Percentiles rank a stretch among this genome's conserved stretches.
Conservation (phyloP, 192 early-diverging fungal genomes). For the Backusella australiensis region DNA sequence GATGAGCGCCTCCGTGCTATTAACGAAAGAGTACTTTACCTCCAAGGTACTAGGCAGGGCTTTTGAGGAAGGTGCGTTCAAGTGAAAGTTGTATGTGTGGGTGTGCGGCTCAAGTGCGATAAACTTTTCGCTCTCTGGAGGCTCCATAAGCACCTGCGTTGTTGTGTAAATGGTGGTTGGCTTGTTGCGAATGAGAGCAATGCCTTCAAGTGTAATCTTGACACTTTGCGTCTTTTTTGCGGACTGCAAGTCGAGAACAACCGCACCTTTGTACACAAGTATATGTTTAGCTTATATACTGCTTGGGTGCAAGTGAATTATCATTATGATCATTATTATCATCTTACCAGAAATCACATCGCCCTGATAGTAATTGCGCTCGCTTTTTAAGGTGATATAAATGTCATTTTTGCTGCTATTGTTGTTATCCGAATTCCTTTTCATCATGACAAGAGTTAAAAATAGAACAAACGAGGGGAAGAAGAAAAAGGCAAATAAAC, state of each 20-base stretch:
- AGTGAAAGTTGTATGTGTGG: neutral
- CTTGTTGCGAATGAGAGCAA: neutral
- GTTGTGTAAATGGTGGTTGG: neutral
- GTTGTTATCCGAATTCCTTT: neutral
- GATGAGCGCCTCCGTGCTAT: neutral
- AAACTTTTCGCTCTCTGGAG: neutral
- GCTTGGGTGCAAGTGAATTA: too few relatives aligned
- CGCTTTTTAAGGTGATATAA: neutral
- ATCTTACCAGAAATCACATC: neutral
- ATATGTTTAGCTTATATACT: neutral
- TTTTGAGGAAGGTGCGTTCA: neutral
- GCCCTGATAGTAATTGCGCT: constrained; percentile 1
- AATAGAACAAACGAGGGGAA: neutral
- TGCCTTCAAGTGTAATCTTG: neutral
- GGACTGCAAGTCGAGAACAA: neutral
- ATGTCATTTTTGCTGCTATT: neutral
- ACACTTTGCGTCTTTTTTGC: neutral
- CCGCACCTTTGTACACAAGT: neutral
- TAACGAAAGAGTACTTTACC: neutral
- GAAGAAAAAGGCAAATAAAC: neutral
- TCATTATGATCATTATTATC: neutral
- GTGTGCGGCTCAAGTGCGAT: neutral
- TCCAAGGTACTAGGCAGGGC: neutral
- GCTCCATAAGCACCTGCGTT: neutral
- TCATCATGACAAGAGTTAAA: neutral